Conservation (phyloP, 176 grass and related monocot species). For the Carex pumila region DNA sequence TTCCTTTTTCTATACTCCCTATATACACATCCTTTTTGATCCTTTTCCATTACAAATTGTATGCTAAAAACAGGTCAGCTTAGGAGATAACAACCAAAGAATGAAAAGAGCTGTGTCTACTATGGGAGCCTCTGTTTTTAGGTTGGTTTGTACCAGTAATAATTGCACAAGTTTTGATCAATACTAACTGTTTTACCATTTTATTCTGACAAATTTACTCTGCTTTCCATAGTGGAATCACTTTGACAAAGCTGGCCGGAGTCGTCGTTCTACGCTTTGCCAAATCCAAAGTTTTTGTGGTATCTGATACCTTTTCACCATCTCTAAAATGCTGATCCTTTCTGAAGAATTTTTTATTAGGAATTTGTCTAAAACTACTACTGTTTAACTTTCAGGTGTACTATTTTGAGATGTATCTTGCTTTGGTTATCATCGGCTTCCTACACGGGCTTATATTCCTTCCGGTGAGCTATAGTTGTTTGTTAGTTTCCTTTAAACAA, state of each 20-base stretch:
- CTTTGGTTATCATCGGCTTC: constrained; percentile 90
- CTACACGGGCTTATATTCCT: constrained; percentile 93
- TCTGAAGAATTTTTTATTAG: background rate
- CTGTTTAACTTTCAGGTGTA: constrained; percentile 53
- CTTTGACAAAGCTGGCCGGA: constrained; percentile 93
- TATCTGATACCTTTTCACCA: constrained; percentile 24
- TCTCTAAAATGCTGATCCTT: background rate
- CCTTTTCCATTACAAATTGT: background rate
- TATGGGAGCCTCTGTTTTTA: constrained; percentile 94
- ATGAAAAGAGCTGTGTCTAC: constrained; percentile 69
- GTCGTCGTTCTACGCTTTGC: constrained; percentile 88
- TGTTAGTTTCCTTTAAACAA: constrained; percentile 6
- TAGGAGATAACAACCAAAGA: constrained; percentile 61
- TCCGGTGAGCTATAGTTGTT: constrained; percentile 43
- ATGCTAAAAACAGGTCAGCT: constrained; percentile 44
- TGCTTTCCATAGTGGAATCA: constrained; percentile 76
- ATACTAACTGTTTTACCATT: constrained; percentile 12
- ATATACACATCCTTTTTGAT: constrained; percentile 11
- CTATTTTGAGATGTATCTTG: constrained; percentile 98
- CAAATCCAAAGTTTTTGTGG: constrained; percentile 98
- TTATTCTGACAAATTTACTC: constrained; percentile 21
- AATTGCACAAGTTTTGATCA: background rate
- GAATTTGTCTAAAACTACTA: background rate
- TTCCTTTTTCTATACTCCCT: constrained; percentile 16
- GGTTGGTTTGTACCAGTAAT: constrained; percentile 43